Base-by-base conservation (phyloP, 257 asterid species). In the Salvia splendens region DNA sequence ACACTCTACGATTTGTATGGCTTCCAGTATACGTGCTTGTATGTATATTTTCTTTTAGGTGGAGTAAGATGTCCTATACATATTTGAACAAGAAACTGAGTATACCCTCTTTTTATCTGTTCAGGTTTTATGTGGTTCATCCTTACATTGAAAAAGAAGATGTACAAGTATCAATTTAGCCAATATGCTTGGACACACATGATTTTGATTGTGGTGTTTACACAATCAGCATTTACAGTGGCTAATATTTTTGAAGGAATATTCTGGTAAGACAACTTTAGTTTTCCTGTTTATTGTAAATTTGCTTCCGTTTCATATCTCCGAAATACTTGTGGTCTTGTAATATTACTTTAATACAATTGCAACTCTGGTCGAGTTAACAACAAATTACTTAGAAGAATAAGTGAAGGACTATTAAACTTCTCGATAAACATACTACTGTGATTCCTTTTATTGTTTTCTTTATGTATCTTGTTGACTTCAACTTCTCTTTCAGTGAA, bases 131-230 rank as follows among this genome's bases (percentile, higher is more conserved):
- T 89, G 87, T 92, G 98, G 95, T 92, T 92, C 85, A 92, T 92
- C 76, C 92, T 92, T 71, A 76, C 95, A 12, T 75, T 92, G 61
- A 91, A 91, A 88, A 92, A 89, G 91, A 86, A 80, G 90, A 83
- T 78, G 91, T 89, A 92, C 88, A 92, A 89, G 83, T 89, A 89
- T 87, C 97, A 91, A 67, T 91, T 91, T 71, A 84, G 97, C 76
- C 96, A 91, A 73, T 91, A 85, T 70, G 96, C 98, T n/a, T 92
- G 98, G 98, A 92, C 90, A 1, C 96, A 89, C 72, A 87, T 89
- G 98, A 92, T 89, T 67, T 75, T 92, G 74, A 89, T 89, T 76
- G 94, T 89, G 78, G 92, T 92, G 60, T 89, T 89, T 73, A 75
- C 90, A 5, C 96, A 89, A 73, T 87, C 95, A 9, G 75, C 96